Percentiles rank a stretch among this genome's conserved stretches.
phyloP scores from a whole-genome alignment of 495 filamentous ascomycete genomes.

The Talaromyces wortmannii region DNA sequence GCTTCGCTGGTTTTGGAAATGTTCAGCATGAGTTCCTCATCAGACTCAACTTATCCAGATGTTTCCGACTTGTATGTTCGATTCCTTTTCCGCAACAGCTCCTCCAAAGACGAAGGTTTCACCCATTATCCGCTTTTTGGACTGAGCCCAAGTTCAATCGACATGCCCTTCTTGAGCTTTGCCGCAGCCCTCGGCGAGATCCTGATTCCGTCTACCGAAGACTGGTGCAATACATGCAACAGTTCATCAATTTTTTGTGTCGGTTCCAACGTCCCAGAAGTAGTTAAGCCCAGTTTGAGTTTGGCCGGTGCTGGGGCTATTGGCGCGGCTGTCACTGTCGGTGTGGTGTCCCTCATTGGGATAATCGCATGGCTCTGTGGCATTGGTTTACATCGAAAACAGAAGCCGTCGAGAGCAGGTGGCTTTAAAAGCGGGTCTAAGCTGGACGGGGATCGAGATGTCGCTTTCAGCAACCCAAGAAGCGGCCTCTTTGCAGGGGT shows the following conservation, averaged over 20 bases:
- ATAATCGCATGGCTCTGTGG: slow-evolving; percentile 30
- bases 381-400: slow-evolving; percentile 19
- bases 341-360: slow-evolving; percentile 17
- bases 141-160: slow-evolving; percentile 35
- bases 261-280: slow-evolving; percentile 17
- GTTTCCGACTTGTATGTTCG: slow-evolving; percentile 59
- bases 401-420: slow-evolving; percentile 17
- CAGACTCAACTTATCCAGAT: slow-evolving; percentile 38
- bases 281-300: slow-evolving; percentile 5
- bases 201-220: slow-evolving; percentile 46
- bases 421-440: slow-evolving; percentile 45
- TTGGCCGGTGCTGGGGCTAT: slow-evolving; percentile 49
- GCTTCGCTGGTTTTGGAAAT: slow-evolving; percentile 69
- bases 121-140: slow-evolving; percentile 62
- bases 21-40: slow-evolving; percentile 50
- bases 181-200: slow-evolving; percentile 49
- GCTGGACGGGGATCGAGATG: slow-evolving; percentile 42
- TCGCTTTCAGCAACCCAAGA: slow-evolving; percentile 26
- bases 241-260: slow-evolving; percentile 55
- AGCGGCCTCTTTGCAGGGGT: slow-evolving; percentile 17
- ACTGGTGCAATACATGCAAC: slow-evolving; percentile 69
- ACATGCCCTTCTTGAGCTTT: slow-evolving; percentile 60
- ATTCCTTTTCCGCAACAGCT: slow-evolving; percentile 69
- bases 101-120: slow-evolving; percentile 28
- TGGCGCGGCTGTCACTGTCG: slow-evolving; percentile 39